These are phyloP conservation scores for Spinacia oleracea DNA, from an alignment of 179 eudicot species.

Conservation along the genomic window DNA sequence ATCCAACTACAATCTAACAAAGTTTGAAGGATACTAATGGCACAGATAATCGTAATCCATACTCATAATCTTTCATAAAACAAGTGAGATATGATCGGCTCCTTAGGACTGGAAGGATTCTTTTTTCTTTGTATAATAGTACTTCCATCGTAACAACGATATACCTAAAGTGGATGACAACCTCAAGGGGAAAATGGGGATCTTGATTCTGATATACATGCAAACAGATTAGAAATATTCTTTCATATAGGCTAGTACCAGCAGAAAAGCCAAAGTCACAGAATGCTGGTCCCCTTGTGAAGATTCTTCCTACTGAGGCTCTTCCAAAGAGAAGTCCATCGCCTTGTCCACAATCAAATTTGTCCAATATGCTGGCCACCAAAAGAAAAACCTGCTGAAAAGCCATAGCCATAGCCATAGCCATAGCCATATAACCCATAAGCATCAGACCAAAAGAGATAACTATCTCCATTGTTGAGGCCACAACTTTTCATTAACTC, in stretches of 20 bases:
- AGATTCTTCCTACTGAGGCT: conserved; percentile 14
- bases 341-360: conserved; percentile 16
- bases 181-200: neutral
- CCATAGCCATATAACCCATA: conserved; percentile 4
- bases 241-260: conserved; percentile 21
- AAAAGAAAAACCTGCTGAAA: conserved; percentile 20
- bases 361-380: conserved; percentile 1
- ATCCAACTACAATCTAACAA: neutral
- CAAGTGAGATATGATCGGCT: neutral
- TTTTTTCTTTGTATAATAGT: neutral
- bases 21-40: neutral
- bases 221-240: neutral
- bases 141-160: too few species aligned
- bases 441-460: neutral
- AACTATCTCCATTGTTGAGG: neutral
- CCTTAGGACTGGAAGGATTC: neutral
- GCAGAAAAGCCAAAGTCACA: conserved; percentile 17
- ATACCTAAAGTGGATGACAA: too few species aligned
- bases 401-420: too few species aligned
- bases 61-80: too few species aligned
- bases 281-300: conserved; percentile 26
- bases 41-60: too few species aligned
- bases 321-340: conserved; percentile 22
- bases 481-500: neutral
- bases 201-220: conserved; percentile 1